Percentiles rank a stretch among this genome's conserved stretches.
phyloP scores from a whole-genome alignment of 2,329 filamentous ascomycete genomes.

The Anisogramma anomala region DNA sequence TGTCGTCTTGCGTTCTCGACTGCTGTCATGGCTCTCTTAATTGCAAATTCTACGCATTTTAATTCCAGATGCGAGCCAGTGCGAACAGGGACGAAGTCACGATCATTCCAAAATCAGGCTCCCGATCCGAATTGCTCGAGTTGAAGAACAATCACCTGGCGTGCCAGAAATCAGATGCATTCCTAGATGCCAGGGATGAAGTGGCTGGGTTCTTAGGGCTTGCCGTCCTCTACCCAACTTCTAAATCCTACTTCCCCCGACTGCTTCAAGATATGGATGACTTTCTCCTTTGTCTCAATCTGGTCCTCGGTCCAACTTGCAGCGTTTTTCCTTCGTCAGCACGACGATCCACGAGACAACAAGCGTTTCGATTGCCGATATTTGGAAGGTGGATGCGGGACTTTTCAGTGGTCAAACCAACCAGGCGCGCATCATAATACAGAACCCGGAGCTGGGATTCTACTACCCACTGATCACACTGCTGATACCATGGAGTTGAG shows the following conservation, averaged over 20 bases:
- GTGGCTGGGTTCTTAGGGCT: slow-evolving; percentile 4
- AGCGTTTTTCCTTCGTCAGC: slow-evolving; percentile 4
- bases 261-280: slow-evolving; percentile 10
- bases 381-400: slow-evolving; percentile 3
- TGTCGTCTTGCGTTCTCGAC: slow-evolving; percentile 19
- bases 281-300: slow-evolving; percentile 6
- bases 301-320: slow-evolving; percentile 8
- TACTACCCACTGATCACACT: slow-evolving; percentile 4
- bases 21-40: slow-evolving; percentile 27
- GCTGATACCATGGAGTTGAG: slow-evolving; percentile 1
- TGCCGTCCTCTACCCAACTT: slow-evolving; percentile 5
- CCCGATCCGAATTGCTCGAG: slow-evolving; percentile 20
- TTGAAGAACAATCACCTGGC: slow-evolving; percentile 17
- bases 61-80: slow-evolving; percentile 29
- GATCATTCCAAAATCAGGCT: slow-evolving; percentile 27
- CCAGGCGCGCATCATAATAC: slow-evolving; percentile 4
- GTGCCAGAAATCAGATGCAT: slow-evolving; percentile 16
- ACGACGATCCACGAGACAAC: slow-evolving; percentile 4
- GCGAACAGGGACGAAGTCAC: slow-evolving; percentile 38
- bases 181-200: slow-evolving; percentile 5
- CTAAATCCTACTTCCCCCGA: slow-evolving; percentile 8
- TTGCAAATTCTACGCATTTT: slow-evolving; percentile 29
- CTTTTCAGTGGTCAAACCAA: slow-evolving; percentile 2
- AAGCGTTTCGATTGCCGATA: neutral
- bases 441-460: neutral